Percentiles rank a stretch among this genome's conserved stretches.
Conservation (phyloP, 345 rosid genomes). For the Arabidopsis arenosa region DNA sequence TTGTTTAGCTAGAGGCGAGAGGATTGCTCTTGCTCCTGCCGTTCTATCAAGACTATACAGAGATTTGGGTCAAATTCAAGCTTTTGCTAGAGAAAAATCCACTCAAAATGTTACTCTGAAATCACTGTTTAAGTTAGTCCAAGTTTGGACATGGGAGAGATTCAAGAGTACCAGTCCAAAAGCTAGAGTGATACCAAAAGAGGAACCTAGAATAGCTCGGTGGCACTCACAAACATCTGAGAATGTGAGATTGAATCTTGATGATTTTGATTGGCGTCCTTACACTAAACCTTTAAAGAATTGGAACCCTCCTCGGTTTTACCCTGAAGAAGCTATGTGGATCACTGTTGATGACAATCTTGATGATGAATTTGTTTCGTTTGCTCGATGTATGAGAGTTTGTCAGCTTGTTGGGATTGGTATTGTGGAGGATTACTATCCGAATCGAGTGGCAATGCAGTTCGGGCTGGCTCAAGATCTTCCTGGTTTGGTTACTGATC, state of each 20-base stretch:
- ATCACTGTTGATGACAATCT: constrained; percentile 20
- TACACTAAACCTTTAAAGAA: constrained; percentile 35
- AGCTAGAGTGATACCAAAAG: constrained; percentile 16
- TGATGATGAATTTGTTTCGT: constrained; percentile 46
- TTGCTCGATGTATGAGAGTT: constrained; percentile 47
- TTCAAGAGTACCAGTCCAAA: constrained; percentile 19
- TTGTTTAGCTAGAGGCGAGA: constrained; percentile 52
- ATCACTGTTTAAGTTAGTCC: constrained; percentile 52
- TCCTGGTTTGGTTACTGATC: constrained; percentile 38
- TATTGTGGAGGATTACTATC: constrained; percentile 52
- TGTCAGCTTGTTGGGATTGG: constrained; percentile 53
- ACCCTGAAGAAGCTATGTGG: constrained; percentile 42
- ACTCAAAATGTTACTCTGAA: constrained; percentile 21
- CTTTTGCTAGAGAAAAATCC: background rate
- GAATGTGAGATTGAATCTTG: constrained; percentile 31
- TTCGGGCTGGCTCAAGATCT: constrained; percentile 65
- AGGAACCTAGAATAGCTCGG: constrained; percentile 46
- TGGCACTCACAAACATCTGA: constrained; percentile 34
- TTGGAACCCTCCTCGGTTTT: constrained; percentile 42
- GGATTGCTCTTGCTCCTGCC: constrained; percentile 54
- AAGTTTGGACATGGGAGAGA: constrained; percentile 62
- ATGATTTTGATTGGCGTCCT: constrained; percentile 57
- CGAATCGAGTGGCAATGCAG: constrained; percentile 65
- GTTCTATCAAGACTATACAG: constrained; percentile 51
- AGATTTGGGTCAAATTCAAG: constrained; percentile 43